Evolutionary conservation across 2,329 filamentous ascomycete genomes (phyloP).

Genomic region (Magnaporthiopsis incrustans): DNA sequence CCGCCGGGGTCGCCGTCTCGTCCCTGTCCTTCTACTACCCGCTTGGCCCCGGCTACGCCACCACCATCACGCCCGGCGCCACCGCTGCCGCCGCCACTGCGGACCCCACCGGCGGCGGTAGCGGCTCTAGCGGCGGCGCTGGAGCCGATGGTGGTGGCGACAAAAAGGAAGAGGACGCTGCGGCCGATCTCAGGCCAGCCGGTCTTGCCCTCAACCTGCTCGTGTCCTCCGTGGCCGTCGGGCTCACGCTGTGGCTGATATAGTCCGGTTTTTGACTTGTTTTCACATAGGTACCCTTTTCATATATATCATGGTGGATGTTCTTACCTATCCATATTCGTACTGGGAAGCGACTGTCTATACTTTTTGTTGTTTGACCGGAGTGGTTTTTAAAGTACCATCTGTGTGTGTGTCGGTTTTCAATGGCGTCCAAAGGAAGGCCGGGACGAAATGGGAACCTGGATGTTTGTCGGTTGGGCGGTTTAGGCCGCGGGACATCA

Average conservation of each 20-base stretch:
- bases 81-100: background rate
- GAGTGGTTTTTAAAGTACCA: too few species aligned
- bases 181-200: constrained; percentile 8
- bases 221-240: background rate
- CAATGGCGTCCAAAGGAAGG: background rate
- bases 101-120: background rate
- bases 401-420: too few species aligned
- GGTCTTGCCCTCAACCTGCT: constrained; percentile 2
- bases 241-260: background rate
- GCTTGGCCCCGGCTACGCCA: constrained; percentile 33
- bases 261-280: background rate
- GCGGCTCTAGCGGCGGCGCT: background rate
- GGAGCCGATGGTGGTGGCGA: background rate
- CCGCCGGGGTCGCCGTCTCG: constrained; percentile 38
- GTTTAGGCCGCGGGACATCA: background rate
- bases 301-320: background rate
- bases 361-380: background rate
- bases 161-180: constrained; percentile 12
- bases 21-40: constrained; percentile 37
- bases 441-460: background rate
- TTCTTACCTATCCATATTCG: background rate
- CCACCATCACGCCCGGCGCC: constrained; percentile 25
- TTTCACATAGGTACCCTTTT: too few species aligned
- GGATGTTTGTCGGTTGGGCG: background rate
- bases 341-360: background rate